A percentile compares a stretch with the other conserved stretches of the same genome.
Evolutionary conservation across 768 basidiomycete genomes (phyloP).

Genomic region (Amanita pseudoporphyria): DNA sequence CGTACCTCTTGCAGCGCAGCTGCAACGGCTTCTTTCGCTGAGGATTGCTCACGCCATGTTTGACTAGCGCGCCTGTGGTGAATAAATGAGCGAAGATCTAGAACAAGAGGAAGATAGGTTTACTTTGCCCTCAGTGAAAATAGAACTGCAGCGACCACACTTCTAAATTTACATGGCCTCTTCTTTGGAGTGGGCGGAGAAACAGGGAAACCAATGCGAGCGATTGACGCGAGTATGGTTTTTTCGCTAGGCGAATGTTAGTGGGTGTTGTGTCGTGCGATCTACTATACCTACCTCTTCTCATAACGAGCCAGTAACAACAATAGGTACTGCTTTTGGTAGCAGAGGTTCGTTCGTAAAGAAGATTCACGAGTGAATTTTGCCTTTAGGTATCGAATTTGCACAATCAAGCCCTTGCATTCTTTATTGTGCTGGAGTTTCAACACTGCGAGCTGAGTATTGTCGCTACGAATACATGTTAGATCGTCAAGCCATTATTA

Average conservation of each 20-base stretch:
- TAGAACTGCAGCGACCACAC: constrained; percentile 43
- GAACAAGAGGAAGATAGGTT: constrained; percentile 13
- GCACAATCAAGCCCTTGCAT: constrained; percentile 83
- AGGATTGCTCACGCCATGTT: constrained; percentile 53
- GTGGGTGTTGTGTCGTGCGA: background rate
- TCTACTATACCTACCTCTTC: constrained; percentile 42
- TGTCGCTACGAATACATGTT: constrained; percentile 30
- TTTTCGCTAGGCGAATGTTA: constrained; percentile 37
- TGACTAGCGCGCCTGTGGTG: constrained; percentile 45
- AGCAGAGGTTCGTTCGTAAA: constrained; percentile 64
- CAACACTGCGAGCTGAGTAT: constrained; percentile 40
- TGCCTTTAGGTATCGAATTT: constrained; percentile 87
- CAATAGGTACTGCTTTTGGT: constrained; percentile 87
- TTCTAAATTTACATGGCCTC: constrained; percentile 45
- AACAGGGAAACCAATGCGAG: constrained; percentile 61
- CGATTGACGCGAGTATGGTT: constrained; percentile 66
- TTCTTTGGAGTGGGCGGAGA: constrained; percentile 23
- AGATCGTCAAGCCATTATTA: background rate
- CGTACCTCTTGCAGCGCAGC: constrained; percentile 68
- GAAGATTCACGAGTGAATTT: constrained; percentile 81
- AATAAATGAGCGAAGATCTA: background rate
- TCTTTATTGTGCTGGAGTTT: constrained; percentile 72
- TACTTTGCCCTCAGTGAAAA: constrained; percentile 62
- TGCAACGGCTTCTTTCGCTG: constrained; percentile 49
- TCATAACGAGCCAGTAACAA: constrained; percentile 62